phyloP scores from a whole-genome alignment of 345 rosid species.

The Eucalyptus paniculata region DNA sequence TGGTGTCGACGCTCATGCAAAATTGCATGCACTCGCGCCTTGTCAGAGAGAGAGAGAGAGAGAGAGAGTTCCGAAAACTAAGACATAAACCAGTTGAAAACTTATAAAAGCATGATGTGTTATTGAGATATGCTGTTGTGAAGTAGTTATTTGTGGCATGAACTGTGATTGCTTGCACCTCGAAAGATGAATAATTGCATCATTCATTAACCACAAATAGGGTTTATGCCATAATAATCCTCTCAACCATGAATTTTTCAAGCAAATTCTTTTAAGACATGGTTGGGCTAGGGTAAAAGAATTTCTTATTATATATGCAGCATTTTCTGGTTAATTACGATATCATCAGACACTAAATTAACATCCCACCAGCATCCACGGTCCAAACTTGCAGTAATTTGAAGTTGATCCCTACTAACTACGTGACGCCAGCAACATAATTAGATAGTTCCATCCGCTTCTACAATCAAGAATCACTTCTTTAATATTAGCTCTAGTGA shows the following conservation, averaged over 20 bases:
- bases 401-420: not conserved
- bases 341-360: not conserved
- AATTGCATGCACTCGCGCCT: not conserved
- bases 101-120: conserved; percentile 86
- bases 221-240: not conserved
- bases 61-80: conserved; percentile 26
- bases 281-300: not conserved
- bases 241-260: not conserved
- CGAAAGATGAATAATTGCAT: not conserved
- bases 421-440: not conserved
- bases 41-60: not conserved
- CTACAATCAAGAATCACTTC: not conserved
- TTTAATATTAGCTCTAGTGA: not conserved
- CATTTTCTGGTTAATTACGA: not conserved
- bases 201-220: not conserved
- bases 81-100: conserved; percentile 48
- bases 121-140: conserved; percentile 79
- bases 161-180: conserved; percentile 94
- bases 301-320: not conserved
- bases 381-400: not conserved
- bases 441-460: not conserved
- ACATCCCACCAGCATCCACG: not conserved
- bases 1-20: not conserved
- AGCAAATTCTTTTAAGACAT: not conserved
- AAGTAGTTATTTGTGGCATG: conserved; percentile 87